Conservation (phyloP, 495 filamentous ascomycete species). For the Aspergillus baeticus region DNA sequence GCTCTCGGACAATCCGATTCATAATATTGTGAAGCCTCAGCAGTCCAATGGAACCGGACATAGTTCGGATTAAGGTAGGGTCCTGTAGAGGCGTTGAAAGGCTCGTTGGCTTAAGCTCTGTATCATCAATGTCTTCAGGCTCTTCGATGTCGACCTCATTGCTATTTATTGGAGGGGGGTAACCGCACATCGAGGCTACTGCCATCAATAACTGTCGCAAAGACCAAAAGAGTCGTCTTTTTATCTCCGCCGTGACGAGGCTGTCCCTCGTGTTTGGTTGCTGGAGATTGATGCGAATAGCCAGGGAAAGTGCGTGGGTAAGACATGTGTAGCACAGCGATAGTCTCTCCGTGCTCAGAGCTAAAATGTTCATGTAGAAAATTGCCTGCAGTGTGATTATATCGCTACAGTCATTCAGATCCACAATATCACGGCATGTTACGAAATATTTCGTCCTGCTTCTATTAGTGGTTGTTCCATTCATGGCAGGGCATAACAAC, state of each 20-base stretch:
- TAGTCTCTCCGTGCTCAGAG: constrained; percentile 4
- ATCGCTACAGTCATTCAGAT: constrained; percentile 10
- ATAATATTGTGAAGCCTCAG: constrained; percentile 10
- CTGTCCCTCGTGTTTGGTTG: neutral
- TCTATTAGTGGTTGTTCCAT: neutral
- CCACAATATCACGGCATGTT: constrained; percentile 4
- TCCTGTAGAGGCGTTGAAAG: neutral
- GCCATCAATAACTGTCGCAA: constrained; percentile 4
- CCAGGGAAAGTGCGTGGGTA: constrained; percentile 12
- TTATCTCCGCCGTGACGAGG: neutral
- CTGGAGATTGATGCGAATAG: constrained; percentile 12
- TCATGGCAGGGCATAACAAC: neutral
- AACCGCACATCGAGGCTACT: constrained; percentile 5
- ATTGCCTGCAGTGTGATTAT: constrained; percentile 13
- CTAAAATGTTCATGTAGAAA: constrained; percentile 14
- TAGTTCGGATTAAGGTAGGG: neutral
- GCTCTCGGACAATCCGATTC: constrained; percentile 1
- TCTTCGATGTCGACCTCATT: constrained; percentile 7
- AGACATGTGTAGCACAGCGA: constrained; percentile 8
- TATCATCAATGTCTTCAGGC: neutral
- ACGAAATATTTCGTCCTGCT: constrained; percentile 10
- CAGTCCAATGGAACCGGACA: neutral
- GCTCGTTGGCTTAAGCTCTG: neutral
- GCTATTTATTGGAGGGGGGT: constrained; percentile 1
- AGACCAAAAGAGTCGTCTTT: constrained; percentile 13